A percentile compares a stretch with the other conserved stretches of the same genome.
These are phyloP conservation scores for Lachnum nothofagi DNA, from an alignment of 2,329 filamentous ascomycete genomes.

Conservation along the genomic window DNA sequence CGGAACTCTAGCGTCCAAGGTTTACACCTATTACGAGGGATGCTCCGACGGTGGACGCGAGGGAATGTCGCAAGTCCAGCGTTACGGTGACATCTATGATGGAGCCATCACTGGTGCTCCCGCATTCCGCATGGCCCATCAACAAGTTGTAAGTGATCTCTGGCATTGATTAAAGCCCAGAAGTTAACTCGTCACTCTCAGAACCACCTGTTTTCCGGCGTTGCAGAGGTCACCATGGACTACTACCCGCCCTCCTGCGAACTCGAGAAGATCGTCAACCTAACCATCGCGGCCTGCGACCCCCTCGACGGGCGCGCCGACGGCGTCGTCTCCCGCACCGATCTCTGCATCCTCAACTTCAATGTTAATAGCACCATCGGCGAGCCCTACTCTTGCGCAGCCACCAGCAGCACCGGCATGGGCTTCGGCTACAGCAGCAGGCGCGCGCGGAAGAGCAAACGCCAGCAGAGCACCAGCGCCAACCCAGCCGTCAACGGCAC, in stretches of 20 bases:
- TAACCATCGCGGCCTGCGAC: conserved; percentile 51
- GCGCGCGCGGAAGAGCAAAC: background rate
- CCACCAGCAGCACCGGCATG: conserved; percentile 31
- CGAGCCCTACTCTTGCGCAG: conserved; percentile 40
- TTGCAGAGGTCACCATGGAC: conserved; percentile 36
- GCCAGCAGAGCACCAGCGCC: conserved; percentile 22
- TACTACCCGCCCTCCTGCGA: conserved; percentile 43
- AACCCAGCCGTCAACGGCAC: conserved; percentile 19
- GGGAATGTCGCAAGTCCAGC: conserved; percentile 42
- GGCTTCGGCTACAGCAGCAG: background rate
- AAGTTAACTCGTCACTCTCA: no score
- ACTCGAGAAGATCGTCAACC: conserved; percentile 47
- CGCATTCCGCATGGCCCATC: conserved; percentile 42
- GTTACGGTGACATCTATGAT: conserved; percentile 39
- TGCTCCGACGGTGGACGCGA: conserved; percentile 46
- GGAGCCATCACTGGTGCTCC: conserved; percentile 43
- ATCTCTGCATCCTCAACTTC: conserved; percentile 43
- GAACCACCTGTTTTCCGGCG: conserved; percentile 37
- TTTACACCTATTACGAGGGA: conserved; percentile 30
- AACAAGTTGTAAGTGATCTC: no score
- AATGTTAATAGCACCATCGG: conserved; percentile 44
- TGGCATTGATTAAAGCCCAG: no score
- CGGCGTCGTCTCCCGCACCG: conserved; percentile 47
- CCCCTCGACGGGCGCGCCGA: conserved; percentile 49
- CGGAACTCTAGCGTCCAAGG: conserved; percentile 3